Evolutionary conservation across 352 stramenopile species (phyloP).

Genomic region (Halophytophthora polymorphica): DNA sequence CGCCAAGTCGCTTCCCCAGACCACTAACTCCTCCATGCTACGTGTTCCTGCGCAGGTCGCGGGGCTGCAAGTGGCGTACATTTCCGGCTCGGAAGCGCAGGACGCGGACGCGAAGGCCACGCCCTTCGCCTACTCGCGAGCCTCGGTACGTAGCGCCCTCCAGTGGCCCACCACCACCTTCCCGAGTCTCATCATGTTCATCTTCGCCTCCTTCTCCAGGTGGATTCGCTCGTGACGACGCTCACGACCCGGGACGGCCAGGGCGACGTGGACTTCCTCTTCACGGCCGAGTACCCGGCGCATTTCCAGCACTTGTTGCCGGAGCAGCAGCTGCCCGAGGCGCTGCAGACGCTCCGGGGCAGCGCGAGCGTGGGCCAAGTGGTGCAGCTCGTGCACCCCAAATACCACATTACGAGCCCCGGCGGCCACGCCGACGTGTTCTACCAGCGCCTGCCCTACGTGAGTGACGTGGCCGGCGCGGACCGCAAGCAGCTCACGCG

Average conservation of each 20-base stretch:
- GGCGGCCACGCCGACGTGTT: conserved; percentile 51
- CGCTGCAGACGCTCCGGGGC: conserved; percentile 36
- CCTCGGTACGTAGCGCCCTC: conserved; percentile 22
- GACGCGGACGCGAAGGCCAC: conserved; percentile 25
- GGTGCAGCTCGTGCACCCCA: conserved; percentile 49
- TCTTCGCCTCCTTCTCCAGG: conserved; percentile 6
- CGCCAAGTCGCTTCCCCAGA: too few species aligned
- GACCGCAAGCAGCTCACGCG: conserved; percentile 63
- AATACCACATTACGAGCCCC: conserved; percentile 72
- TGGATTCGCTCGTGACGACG: conserved; percentile 15
- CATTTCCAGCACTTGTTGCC: conserved; percentile 55
- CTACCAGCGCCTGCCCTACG: conserved; percentile 78
- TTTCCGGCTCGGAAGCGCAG: conserved; percentile 26
- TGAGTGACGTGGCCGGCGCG: conserved; percentile 46
- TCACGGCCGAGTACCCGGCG: conserved; percentile 49
- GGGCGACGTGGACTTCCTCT: conserved; percentile 58
- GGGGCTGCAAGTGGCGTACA: conserved; percentile 41
- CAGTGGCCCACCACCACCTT: too few species aligned
- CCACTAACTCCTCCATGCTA: too few species aligned
- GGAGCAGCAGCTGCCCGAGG: conserved; percentile 51
- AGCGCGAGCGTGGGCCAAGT: conserved; percentile 27
- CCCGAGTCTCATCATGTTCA: too few species aligned
- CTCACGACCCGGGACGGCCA: conserved; percentile 18
- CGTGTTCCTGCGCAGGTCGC: conserved; percentile 25
- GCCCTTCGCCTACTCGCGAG: conserved; percentile 29